Evolutionary conservation across 116 monocot genomes (phyloP), one percentile per base, ranked within the genome.

Genomic region (Trichopus zeylanicus): DNA sequence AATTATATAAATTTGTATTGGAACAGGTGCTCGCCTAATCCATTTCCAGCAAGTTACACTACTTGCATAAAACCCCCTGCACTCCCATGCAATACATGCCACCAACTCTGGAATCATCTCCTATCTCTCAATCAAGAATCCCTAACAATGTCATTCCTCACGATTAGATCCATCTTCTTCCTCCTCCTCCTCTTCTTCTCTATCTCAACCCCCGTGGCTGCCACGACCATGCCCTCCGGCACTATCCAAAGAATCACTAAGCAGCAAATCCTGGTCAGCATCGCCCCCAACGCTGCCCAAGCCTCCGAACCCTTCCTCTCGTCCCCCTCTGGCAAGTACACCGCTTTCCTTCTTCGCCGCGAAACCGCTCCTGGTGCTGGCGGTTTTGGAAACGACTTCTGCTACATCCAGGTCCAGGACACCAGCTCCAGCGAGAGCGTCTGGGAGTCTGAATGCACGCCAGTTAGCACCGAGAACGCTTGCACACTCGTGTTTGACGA

Each of bases 381-480:
- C 15, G 76, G 79, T 46, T 68, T 75, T 55, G 88, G 77, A 28
- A 77, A 68, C 42, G 83, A 80, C 66, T 80, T 75, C 70, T 82
- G 87, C 75, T 86, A 74, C 68, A 48, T 86, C 27, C 78, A 78
- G 57, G 47, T 86, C 35, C 64, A 61, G 38, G 81, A 77, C 31
- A 42, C 71, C 7, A 53, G 19, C 33, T 29, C 58, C 6, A 47
- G 48, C 0, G 19, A 55, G 56, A 70, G 67, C 54, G 11, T 78
- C 66, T 92, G 92, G 92, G 92, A 92, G 69, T 81, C 87, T 46
- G 78, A 87, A 26, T 92, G 92, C 71, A 59, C 58, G 7, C 83
- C 87, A 2, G 67, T 74, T 54, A 87, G 76, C 81, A 81, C 48
- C 31, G 60, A 47, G 27, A 87, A 87, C 68, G 31, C 73, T 0